Conservation (phyloP, 495 filamentous ascomycete species). For the Parathielavia appendiculata region DNA sequence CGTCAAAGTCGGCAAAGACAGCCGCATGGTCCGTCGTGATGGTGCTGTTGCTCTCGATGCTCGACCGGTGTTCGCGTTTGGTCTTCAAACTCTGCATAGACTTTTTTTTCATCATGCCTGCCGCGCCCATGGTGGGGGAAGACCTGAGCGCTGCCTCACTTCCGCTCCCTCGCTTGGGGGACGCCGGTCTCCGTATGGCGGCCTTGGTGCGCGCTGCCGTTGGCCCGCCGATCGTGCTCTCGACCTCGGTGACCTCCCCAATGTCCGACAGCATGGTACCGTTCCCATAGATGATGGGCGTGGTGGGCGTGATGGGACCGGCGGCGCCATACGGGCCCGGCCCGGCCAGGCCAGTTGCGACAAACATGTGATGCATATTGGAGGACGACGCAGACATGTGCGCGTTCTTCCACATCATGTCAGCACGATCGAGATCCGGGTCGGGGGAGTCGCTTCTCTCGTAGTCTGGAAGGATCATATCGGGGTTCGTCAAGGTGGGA, state of each 20-base stretch:
- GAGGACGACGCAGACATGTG: conserved; percentile 30
- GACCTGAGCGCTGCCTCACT: conserved; percentile 30
- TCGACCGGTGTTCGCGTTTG: conserved; percentile 37
- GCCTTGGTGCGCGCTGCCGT: conserved; percentile 23
- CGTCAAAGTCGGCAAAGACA: conserved; percentile 52
- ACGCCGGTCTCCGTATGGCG: conserved; percentile 10
- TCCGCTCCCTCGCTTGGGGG: conserved; percentile 21
- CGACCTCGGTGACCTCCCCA: conserved; percentile 61
- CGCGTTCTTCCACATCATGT: conserved; percentile 44
- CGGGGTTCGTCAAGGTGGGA: conserved; percentile 85
- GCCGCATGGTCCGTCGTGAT: conserved; percentile 42
- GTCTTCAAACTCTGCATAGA: conserved; percentile 33
- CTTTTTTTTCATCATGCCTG: conserved; percentile 35
- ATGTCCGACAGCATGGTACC: conserved; percentile 67
- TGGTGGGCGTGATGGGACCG: conserved; percentile 51
- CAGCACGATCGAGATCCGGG: conserved; percentile 29
- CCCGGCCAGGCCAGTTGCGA: conserved; percentile 23
- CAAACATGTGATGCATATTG: conserved; percentile 33
- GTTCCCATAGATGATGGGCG: conserved; percentile 56
- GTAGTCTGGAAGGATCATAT: conserved; percentile 79
- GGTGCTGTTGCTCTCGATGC: conserved; percentile 49
- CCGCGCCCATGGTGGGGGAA: conserved; percentile 34
- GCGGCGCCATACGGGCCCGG: conserved; percentile 39
- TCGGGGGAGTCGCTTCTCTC: conserved; percentile 50
- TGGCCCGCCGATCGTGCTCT: conserved; percentile 44